Evolutionary conservation across 2,329 filamentous ascomycete genomes (phyloP), one percentile per base, ranked within the genome.

Genomic region (Zymoseptoria passerinii): DNA sequence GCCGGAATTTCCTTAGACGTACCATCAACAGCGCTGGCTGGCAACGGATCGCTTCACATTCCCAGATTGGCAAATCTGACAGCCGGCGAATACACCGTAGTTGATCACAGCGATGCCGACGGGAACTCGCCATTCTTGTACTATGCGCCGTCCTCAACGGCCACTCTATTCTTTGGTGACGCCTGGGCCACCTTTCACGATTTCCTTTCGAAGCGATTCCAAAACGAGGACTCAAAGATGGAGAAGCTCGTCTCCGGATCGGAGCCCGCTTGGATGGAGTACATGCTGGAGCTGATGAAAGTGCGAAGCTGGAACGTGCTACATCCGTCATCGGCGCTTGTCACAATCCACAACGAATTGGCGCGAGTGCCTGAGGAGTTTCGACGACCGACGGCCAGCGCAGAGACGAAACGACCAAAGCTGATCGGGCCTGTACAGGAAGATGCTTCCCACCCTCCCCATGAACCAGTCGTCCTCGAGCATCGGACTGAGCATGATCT

Each of bases 121-220:
- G 67, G 72, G 4, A 53, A 74, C 4, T 80, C 82, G 0, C 79
- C 88, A 0, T 95, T 95, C 67, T 77, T 95, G 8, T 96, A 91
- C 86, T 88, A 96, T 73, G 84, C 86, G 1, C 92, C 92, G 4
- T 88, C 85, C 63, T 89, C 87, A 68, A 88, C 94, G 63, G 92
- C 92, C 0, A 83, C 86, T 9, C 78, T 99, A 8, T 87, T 92
- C 70, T 85, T 94, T 57, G 91, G 92, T 50, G 83, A 90, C 52
- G 91, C 87, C 68, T 99, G 94, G 94, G 76, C 83, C 10, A 89
- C 95, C 65, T 80, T 96, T 8, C 91, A 96, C 70, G 82, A 84
- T 9, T 94, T 95, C 66, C 80, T 95, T 1, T 83, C 87, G 9
- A 80, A 82, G 52, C 78, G 85, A 6, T 64, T 70, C 13, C 66